A percentile compares a stretch with the other conserved stretches of the same genome.
phyloP scores from a whole-genome alignment of 305 asterid species.

The Fraxinus nigra region DNA sequence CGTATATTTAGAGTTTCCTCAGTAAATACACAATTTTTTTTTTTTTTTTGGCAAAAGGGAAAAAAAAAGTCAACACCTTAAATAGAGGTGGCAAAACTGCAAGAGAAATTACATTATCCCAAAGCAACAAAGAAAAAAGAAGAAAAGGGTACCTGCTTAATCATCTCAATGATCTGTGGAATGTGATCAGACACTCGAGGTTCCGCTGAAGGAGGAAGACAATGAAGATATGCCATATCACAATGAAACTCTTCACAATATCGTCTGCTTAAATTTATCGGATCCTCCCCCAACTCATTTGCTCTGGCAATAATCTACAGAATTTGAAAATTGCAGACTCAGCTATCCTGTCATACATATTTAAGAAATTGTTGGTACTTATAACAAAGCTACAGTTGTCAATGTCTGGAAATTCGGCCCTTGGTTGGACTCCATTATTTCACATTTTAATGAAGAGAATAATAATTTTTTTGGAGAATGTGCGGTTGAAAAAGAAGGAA shows the following conservation, averaged over 20 bases:
- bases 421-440: background rate
- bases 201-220: constrained; percentile 88
- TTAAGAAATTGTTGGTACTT: constrained; percentile 39
- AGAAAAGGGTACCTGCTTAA: constrained; percentile 58
- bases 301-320: constrained; percentile 94
- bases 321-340: constrained; percentile 65
- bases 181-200: constrained; percentile 98
- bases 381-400: constrained; percentile 11
- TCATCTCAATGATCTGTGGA: constrained; percentile 83
- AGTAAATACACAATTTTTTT: background rate
- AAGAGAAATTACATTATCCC: constrained; percentile 2
- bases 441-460: background rate
- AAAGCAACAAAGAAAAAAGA: background rate
- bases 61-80: background rate
- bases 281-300: constrained; percentile 80
- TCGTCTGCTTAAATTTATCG: constrained; percentile 74
- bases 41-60: background rate
- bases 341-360: constrained; percentile 57
- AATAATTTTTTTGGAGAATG: background rate
- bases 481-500: background rate
- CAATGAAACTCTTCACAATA: constrained; percentile 84
- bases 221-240: constrained; percentile 75
- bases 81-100: constrained; percentile 7
- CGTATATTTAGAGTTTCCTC: background rate
- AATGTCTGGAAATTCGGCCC: constrained; percentile 6